Evolutionary conservation across 345 rosid species (phyloP).

Genomic region (Aethionema arabicum): DNA sequence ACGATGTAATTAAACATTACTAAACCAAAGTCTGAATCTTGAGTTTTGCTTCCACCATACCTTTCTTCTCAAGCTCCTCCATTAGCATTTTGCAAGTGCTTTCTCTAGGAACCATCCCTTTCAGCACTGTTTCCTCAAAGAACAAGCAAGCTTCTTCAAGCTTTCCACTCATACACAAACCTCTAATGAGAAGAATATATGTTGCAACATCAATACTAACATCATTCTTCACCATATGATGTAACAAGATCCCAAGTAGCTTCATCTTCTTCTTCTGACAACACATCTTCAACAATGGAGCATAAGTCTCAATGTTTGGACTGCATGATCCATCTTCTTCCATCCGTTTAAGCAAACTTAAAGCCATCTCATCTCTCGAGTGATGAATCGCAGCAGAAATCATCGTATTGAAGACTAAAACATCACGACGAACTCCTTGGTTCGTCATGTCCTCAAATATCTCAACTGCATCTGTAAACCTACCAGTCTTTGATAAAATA

Average conservation of each 20-base stretch:
- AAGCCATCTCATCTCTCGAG: constrained; percentile 59
- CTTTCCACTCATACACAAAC: constrained; percentile 57
- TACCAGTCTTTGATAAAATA: constrained; percentile 61
- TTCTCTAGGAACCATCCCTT: constrained; percentile 63
- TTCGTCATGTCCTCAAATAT: constrained; percentile 71
- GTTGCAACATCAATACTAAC: constrained; percentile 62
- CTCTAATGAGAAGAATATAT: constrained; percentile 53
- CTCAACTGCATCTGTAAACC: constrained; percentile 64
- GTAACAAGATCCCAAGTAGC: constrained; percentile 53
- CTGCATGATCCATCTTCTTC: constrained; percentile 54
- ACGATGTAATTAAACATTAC: background rate
- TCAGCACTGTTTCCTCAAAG: constrained; percentile 63
- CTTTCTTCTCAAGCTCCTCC: constrained; percentile 51
- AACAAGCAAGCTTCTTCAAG: constrained; percentile 62
- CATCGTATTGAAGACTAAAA: constrained; percentile 58
- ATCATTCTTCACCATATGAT: constrained; percentile 68
- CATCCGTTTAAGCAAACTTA: constrained; percentile 65
- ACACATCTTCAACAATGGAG: constrained; percentile 67
- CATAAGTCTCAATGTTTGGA: constrained; percentile 59
- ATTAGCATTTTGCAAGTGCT: constrained; percentile 48
- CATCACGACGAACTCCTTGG: constrained; percentile 57
- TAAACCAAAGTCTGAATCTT: constrained; percentile 49
- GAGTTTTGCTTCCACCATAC: constrained; percentile 49
- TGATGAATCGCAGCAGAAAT: constrained; percentile 52
- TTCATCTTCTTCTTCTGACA: constrained; percentile 69